A percentile compares a stretch with the other conserved stretches of the same genome.
phyloP scores from a whole-genome alignment of 306 rosid species.

The Pterocarpus macrocarpus region DNA sequence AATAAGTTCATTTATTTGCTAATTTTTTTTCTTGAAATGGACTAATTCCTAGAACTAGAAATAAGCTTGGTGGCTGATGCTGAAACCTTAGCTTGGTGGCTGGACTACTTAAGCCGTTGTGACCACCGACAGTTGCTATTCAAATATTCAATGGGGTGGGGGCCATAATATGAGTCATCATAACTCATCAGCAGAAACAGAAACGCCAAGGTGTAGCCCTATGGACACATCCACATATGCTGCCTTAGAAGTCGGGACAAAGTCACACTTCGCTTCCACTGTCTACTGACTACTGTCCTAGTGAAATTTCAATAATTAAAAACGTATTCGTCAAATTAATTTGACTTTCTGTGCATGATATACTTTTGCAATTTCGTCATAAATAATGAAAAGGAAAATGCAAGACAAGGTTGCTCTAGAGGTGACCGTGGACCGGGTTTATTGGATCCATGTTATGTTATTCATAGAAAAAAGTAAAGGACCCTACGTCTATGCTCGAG shows the following conservation, averaged over 20 bases:
- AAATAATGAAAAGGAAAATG: not conserved
- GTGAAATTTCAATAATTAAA: not conserved
- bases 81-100: not conserved
- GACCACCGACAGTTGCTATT: slow-evolving; percentile 20
- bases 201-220: not conserved
- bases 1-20: no score
- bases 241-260: not conserved
- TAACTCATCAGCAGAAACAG: not conserved
- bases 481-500: not conserved
- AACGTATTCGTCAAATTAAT: not conserved
- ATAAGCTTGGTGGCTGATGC: not conserved
- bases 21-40: no score
- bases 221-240: not conserved
- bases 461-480: not conserved
- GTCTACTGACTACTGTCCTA: not conserved
- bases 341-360: not conserved
- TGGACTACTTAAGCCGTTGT: slow-evolving; percentile 29
- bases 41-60: not conserved
- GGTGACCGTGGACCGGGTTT: not conserved
- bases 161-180: not conserved
- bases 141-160: not conserved
- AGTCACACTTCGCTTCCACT: not conserved
- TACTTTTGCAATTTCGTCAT: not conserved
- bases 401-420: not conserved
- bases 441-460: not conserved